Evolutionary conservation across 2,329 filamentous ascomycete genomes (phyloP).

Genomic region (Westerdykella aurantiaca): DNA sequence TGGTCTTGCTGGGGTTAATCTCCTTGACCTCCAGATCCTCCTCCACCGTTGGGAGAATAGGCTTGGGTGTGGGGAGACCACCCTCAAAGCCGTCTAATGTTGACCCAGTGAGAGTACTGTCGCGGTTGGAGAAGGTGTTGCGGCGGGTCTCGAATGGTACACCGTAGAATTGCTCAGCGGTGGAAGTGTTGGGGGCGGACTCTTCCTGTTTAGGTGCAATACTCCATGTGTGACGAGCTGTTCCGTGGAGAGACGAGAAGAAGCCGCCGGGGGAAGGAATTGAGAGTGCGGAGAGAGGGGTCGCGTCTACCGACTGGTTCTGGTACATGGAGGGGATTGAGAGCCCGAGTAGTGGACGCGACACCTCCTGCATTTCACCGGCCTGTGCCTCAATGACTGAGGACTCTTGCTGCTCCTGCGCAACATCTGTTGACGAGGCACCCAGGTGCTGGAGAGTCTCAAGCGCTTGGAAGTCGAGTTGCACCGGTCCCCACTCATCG

Average conservation of each 20-base stretch:
- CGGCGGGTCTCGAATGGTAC: constrained; percentile 60
- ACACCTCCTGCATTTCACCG: constrained; percentile 58
- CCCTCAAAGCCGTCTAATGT: constrained; percentile 32
- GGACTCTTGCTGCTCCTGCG: constrained; percentile 14
- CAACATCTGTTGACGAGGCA: constrained; percentile 25
- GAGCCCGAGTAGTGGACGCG: constrained; percentile 44
- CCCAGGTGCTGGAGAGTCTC: constrained; percentile 70
- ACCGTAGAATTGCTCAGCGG: constrained; percentile 88
- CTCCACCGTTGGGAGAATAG: constrained; percentile 26
- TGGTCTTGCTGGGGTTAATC: constrained; percentile 58
- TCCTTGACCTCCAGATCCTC: constrained; percentile 47
- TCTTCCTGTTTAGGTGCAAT: constrained; percentile 37
- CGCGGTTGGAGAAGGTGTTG: constrained; percentile 21
- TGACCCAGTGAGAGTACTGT: constrained; percentile 26
- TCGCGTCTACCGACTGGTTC: constrained; percentile 40
- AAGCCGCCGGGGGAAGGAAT: constrained; percentile 90
- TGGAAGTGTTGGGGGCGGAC: constrained; percentile 71
- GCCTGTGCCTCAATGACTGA: constrained; percentile 42
- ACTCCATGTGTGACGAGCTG: constrained; percentile 77
- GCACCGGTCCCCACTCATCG: constrained; percentile 57
- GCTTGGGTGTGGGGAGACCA: constrained; percentile 26
- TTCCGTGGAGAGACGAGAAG: constrained; percentile 75
- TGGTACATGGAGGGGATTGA: constrained; percentile 19
- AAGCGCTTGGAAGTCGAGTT: constrained; percentile 72
- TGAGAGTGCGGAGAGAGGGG: constrained; percentile 72